phyloP scores from a whole-genome alignment of 306 rosid species.

The Inga laurina region DNA sequence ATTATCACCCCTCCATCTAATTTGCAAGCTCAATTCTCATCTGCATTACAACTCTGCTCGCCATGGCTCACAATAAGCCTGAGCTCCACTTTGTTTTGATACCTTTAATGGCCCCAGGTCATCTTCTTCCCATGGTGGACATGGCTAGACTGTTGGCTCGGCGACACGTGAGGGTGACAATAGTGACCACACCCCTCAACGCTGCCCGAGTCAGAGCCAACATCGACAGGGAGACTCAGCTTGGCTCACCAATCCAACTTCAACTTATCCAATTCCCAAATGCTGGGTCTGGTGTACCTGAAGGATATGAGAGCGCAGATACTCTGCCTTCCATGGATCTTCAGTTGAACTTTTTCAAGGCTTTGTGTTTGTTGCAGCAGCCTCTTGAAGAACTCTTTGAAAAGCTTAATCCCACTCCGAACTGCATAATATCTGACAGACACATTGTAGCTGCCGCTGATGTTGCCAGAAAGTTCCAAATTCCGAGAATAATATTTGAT shows the following conservation, averaged over 20 bases:
- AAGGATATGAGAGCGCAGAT: slow-evolving; percentile 53
- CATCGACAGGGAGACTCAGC: slow-evolving; percentile 39
- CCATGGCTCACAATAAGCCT: neutral
- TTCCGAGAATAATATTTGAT: slow-evolving; percentile 54
- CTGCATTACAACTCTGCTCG: neutral
- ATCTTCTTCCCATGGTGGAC: slow-evolving; percentile 78
- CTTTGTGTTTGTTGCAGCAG: slow-evolving; percentile 37
- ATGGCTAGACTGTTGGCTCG: slow-evolving; percentile 58
- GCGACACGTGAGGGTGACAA: slow-evolving; percentile 49
- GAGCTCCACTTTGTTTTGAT: slow-evolving; percentile 53
- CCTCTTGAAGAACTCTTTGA: slow-evolving; percentile 35
- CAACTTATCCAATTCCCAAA: slow-evolving; percentile 38
- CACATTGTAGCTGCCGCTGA: slow-evolving; percentile 41
- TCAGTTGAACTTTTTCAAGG: slow-evolving; percentile 42
- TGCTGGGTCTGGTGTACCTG: slow-evolving; percentile 43
- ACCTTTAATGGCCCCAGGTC: slow-evolving; percentile 80
- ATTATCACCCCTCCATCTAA: neutral
- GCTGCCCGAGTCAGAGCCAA: slow-evolving; percentile 39
- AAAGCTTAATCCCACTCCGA: slow-evolving; percentile 39
- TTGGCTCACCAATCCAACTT: slow-evolving; percentile 39
- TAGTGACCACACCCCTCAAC: slow-evolving; percentile 69
- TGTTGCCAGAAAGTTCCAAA: slow-evolving; percentile 27
- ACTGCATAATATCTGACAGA: slow-evolving; percentile 49
- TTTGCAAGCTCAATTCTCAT: neutral
- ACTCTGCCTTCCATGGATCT: slow-evolving; percentile 55